Conservation (phyloP, 2,329 filamentous ascomycete genomes). For the Colletotrichum tamarilloi region DNA sequence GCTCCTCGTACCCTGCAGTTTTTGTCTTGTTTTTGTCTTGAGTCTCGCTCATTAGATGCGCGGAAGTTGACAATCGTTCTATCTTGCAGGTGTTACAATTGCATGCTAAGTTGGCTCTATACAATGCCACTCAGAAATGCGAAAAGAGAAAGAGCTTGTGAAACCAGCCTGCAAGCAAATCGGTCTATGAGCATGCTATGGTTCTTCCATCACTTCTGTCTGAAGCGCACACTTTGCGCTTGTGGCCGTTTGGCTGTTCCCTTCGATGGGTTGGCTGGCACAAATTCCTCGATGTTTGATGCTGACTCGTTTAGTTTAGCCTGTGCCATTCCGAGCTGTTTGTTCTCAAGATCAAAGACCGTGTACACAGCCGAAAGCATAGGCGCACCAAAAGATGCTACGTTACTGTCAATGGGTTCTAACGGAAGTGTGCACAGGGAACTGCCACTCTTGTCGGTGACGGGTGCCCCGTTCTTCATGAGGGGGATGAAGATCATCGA, state of each 20-base stretch:
- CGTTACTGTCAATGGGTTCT: not conserved
- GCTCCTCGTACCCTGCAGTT: not conserved
- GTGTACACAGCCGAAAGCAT: not conserved
- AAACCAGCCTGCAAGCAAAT: not conserved
- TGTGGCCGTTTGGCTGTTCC: too few species aligned
- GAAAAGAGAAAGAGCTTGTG: not conserved
- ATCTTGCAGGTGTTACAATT: not conserved
- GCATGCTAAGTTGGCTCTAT: not conserved
- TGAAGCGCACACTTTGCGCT: not conserved
- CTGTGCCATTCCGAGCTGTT: not conserved
- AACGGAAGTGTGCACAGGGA: not conserved
- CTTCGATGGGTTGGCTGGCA: not conserved
- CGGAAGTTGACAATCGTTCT: not conserved
- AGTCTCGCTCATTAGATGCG: not conserved
- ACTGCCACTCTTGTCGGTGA: not conserved
- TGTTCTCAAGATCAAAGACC: not conserved
- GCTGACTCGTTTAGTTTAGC: not conserved
- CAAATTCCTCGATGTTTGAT: not conserved
- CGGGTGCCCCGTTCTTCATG: not conserved
- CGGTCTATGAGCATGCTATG: not conserved
- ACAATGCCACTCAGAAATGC: not conserved
- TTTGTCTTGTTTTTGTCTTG: not conserved
- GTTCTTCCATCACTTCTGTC: not conserved
- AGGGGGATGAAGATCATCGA: slow-evolving; percentile 5
- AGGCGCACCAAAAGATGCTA: not conserved